Conservation (phyloP, 164 flowering plant genomes). For the Macadamia tetraphylla region DNA sequence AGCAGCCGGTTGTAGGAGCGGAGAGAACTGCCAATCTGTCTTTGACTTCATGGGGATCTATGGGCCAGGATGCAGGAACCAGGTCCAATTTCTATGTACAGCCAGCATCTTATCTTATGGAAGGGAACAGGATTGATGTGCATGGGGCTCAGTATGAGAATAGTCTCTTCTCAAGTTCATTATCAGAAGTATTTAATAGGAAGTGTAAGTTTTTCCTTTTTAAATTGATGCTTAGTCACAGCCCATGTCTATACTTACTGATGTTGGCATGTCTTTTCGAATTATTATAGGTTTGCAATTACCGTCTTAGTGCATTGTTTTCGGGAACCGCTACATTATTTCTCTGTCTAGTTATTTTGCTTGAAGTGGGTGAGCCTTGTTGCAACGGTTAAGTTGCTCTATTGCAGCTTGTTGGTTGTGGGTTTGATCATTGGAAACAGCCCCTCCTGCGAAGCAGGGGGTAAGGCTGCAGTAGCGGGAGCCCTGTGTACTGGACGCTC, state of each 20-base stretch:
- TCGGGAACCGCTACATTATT: neutral
- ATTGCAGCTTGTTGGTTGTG: too few species aligned
- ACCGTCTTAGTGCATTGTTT: neutral
- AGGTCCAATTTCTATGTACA: slow-evolving; percentile 24
- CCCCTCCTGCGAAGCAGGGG: too few species aligned
- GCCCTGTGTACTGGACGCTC: too few species aligned
- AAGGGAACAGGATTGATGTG: slow-evolving; percentile 21
- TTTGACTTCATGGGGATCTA: slow-evolving; percentile 28
- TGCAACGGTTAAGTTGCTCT: too few species aligned
- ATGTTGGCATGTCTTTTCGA: too few species aligned
- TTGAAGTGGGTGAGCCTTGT: too few species aligned
- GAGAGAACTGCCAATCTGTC: slow-evolving; percentile 37
- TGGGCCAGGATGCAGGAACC: slow-evolving; percentile 27
- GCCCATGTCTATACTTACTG: neutral
- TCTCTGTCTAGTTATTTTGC: neutral
- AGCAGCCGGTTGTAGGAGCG: slow-evolving; percentile 21
- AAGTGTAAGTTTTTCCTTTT: slow-evolving; percentile 42
- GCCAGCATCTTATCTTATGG: slow-evolving; percentile 22
- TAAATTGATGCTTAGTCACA: neutral
- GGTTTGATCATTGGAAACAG: too few species aligned
- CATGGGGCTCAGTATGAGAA: slow-evolving; percentile 49
- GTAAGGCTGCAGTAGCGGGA: too few species aligned
- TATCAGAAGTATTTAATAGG: slow-evolving; percentile 63
- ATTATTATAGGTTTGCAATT: neutral
- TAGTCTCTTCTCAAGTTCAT: slow-evolving; percentile 72